These are phyloP conservation scores for Chlorophyllum brunneum DNA, from an alignment of 768 basidiomycete species.

Conservation along the genomic window DNA sequence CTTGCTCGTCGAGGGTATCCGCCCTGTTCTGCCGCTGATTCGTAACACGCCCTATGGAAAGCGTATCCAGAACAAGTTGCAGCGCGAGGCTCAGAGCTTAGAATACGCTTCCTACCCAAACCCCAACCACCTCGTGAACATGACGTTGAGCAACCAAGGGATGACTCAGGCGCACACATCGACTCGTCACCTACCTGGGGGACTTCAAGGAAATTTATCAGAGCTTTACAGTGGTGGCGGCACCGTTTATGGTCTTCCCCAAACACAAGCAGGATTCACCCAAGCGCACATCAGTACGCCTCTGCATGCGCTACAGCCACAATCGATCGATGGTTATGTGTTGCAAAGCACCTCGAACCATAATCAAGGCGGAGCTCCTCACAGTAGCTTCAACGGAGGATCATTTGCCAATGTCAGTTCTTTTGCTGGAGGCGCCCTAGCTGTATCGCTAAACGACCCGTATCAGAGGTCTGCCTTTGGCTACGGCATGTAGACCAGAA, in stretches of 20 bases:
- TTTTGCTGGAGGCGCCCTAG: conserved; percentile 54
- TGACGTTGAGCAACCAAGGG: conserved; percentile 55
- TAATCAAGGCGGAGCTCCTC: conserved; percentile 57
- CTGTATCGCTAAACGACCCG: conserved; percentile 59
- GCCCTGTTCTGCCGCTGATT: conserved; percentile 96
- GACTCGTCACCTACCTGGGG: conserved; percentile 55
- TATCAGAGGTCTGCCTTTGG: conserved; percentile 74
- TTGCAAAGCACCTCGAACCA: conserved; percentile 70
- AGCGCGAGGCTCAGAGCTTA: conserved; percentile 84
- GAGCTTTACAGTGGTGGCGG: conserved; percentile 66
- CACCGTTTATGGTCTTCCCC: conserved; percentile 57
- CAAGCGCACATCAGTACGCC: conserved; percentile 53
- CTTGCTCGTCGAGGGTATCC: conserved; percentile 93
- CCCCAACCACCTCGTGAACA: conserved; percentile 56
- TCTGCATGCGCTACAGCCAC: conserved; percentile 61
- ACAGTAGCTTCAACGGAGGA: conserved; percentile 54
- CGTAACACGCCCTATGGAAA: conserved; percentile 99
- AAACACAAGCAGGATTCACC: conserved; percentile 50
- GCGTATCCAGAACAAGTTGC: conserved; percentile 97
- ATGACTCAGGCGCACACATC: conserved; percentile 40
- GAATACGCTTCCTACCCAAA: conserved; percentile 55
- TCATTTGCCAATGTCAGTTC: conserved; percentile 44
- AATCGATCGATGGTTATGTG: conserved; percentile 79
- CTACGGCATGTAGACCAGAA: conserved; percentile 68
- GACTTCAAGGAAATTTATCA: conserved; percentile 51